Percentiles rank a stretch among this genome's conserved stretches.
Evolutionary conservation across 1,284 basidiomycete species (phyloP).

Genomic region (Ustilago sp.): DNA sequence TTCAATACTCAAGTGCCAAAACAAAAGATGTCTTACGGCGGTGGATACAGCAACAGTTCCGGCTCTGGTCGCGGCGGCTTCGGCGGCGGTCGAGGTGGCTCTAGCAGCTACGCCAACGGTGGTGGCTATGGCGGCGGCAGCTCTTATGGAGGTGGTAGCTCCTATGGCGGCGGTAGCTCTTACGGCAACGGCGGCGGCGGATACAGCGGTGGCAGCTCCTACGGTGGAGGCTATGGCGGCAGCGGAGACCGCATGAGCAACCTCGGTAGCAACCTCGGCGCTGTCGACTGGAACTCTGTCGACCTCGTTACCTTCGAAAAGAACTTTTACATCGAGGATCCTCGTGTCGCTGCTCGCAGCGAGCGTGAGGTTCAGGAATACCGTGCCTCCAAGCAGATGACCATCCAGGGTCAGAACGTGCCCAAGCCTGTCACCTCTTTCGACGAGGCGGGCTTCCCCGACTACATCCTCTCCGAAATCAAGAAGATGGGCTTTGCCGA

Average conservation of each 20-base stretch:
- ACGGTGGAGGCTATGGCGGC: conserved; percentile 49
- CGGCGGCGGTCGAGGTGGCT: conserved; percentile 49
- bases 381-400: conserved; percentile 84
- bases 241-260: conserved; percentile 81
- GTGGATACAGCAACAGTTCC: conserved; percentile 46
- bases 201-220: conserved; percentile 36
- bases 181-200: conserved; percentile 71
- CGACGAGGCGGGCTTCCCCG: conserved; percentile 94
- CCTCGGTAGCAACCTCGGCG: conserved; percentile 84
- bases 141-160: conserved; percentile 44
- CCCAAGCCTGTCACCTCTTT: conserved; percentile 92
- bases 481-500: conserved; percentile 88
- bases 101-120: conserved; percentile 39
- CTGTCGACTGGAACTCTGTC: conserved; percentile 82
- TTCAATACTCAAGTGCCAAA: neutral
- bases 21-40: conserved; percentile 60
- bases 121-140: conserved; percentile 43
- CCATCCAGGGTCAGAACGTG: conserved; percentile 88
- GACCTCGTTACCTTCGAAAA: conserved; percentile 80
- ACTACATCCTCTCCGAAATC: conserved; percentile 94
- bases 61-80: conserved; percentile 47
- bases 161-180: conserved; percentile 62
- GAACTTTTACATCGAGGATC: conserved; percentile 97
- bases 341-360: conserved; percentile 80
- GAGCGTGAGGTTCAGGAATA: conserved; percentile 91